Evolutionary conservation across 805 yeast genomes (phyloP).

Genomic region (Candida golubevii): DNA sequence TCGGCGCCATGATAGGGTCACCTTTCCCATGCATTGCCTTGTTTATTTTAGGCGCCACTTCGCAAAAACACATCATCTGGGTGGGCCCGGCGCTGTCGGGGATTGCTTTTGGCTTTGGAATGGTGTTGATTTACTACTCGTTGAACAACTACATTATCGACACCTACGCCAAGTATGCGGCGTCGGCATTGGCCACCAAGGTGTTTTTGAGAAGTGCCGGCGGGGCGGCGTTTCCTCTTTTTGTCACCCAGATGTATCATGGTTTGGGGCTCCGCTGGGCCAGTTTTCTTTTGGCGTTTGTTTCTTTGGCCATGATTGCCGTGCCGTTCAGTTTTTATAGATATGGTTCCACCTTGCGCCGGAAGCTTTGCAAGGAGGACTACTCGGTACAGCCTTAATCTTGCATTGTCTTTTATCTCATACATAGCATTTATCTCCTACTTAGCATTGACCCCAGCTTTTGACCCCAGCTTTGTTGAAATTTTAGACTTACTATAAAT

Average conservation of each 20-base stretch:
- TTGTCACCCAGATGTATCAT: slow-evolving; percentile 77
- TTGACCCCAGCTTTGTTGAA: too few relatives aligned
- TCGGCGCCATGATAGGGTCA: slow-evolving; percentile 80
- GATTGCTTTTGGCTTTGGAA: slow-evolving; percentile 56
- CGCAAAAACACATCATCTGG: slow-evolving; percentile 62
- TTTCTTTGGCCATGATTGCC: slow-evolving; percentile 69
- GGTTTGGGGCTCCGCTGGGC: slow-evolving; percentile 78
- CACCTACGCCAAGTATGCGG: slow-evolving; percentile 78
- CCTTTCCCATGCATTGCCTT: slow-evolving; percentile 79
- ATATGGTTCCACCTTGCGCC: slow-evolving; percentile 62
- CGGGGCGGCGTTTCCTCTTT: slow-evolving; percentile 83
- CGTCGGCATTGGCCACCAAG: slow-evolving; percentile 77
- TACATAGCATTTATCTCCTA: too few relatives aligned
- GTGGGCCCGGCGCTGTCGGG: slow-evolving; percentile 61
- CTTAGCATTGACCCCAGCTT: too few relatives aligned
- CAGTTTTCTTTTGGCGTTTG: slow-evolving; percentile 70
- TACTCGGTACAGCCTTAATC: slow-evolving; percentile 27
- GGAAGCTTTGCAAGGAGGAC: slow-evolving; percentile 62
- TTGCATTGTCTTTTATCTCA: too few relatives aligned
- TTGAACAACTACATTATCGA: slow-evolving; percentile 82
- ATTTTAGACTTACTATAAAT: too few relatives aligned
- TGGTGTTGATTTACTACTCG: slow-evolving; percentile 57
- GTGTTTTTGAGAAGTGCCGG: slow-evolving; percentile 78
- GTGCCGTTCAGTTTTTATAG: slow-evolving; percentile 69
- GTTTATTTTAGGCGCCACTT: slow-evolving; percentile 78